Conservation (phyloP, 371 early-diverging fungal genomes). For the Sporodiniella umbellata region DNA sequence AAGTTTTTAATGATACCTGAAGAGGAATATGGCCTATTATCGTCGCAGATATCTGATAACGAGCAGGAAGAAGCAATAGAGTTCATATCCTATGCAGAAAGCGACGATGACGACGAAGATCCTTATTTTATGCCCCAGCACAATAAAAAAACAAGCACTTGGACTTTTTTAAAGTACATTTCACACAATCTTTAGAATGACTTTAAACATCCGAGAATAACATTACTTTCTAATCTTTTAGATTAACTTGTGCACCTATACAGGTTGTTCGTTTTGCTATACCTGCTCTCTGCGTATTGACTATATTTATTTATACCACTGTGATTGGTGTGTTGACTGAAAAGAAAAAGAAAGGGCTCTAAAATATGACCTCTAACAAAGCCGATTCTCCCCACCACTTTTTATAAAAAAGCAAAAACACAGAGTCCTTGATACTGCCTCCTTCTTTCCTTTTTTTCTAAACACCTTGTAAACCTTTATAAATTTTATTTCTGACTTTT, state of each 20-base stretch:
- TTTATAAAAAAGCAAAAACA: too few species aligned
- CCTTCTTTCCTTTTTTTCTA: too few species aligned
- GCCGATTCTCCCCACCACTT: neutral
- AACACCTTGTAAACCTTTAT: too few species aligned
- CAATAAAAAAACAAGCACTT: slow-evolving; percentile 46
- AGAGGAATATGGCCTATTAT: slow-evolving; percentile 21
- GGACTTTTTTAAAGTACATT: slow-evolving; percentile 45
- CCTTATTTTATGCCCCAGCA: slow-evolving; percentile 52
- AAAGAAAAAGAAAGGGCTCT: slow-evolving; percentile 26
- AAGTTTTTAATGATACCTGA: slow-evolving; percentile 22
- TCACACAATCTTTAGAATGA: too few species aligned
- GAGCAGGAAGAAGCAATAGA: slow-evolving; percentile 50
- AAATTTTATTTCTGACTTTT: too few species aligned
- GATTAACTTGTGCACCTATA: slow-evolving; percentile 46
- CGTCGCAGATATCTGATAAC: slow-evolving; percentile 23
- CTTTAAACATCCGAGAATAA: too few species aligned
- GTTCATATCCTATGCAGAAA: slow-evolving; percentile 50
- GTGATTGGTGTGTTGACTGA: slow-evolving; percentile 39
- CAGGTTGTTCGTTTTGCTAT: slow-evolving; percentile 46
- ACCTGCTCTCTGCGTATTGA: slow-evolving; percentile 40
- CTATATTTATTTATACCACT: slow-evolving; percentile 46
- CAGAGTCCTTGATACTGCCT: too few species aligned
- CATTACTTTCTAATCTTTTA: slow-evolving; percentile 10
- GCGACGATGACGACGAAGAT: slow-evolving; percentile 56
- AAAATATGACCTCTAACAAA: too few species aligned